Evolutionary conservation across 768 basidiomycete genomes (phyloP), one percentile per base, ranked within the genome.

Genomic region (Chalciporus pseudorubinellus): DNA sequence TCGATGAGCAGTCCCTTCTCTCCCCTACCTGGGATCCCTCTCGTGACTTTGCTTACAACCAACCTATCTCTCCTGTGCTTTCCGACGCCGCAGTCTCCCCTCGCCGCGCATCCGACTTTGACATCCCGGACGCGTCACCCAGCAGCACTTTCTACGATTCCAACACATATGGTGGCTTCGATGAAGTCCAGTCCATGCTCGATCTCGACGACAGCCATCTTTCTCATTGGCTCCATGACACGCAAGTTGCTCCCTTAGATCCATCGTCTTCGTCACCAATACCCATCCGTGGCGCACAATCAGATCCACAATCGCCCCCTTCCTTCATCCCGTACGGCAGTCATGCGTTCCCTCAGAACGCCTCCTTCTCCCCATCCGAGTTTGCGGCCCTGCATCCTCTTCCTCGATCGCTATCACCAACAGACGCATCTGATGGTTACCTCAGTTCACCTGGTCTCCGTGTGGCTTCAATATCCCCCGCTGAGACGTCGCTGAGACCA

Each of bases 191-290:
- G 34, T 59, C 68, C 28, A 52, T 72, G 40, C 66, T 68, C 29
- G 80, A 83, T 60, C 64, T 68, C 53, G 71, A 70, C 51, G 72
- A 73, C 52, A 61, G 69, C 56, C 63, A 74, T 34, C 70, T 82
- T 4, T 72, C 78, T 0, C 73, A 77, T 55, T 89, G 87, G 87
- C 74, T 88, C 46, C 76, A 79, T 61, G 87, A 89, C 66, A 68
- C 80, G 44, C 81, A 83, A 44, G 50, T 66, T 22, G 60, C 68
- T 22, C 38, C 70, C 24, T 53, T 67, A 22, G 68, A 69, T 36
- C 58, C 63, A 0, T 65, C 72, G 52, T 60, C 77, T 8, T 78
- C 83, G 3, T 81, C 83, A 0, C 85, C 87, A 21, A 84, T 87
- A 59, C 77, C 83, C 56, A 85, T 84, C 46, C 82, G 81, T 28